Evolutionary conservation across 306 rosid genomes (phyloP).

Genomic region (Lithocarpus polystachyus): DNA sequence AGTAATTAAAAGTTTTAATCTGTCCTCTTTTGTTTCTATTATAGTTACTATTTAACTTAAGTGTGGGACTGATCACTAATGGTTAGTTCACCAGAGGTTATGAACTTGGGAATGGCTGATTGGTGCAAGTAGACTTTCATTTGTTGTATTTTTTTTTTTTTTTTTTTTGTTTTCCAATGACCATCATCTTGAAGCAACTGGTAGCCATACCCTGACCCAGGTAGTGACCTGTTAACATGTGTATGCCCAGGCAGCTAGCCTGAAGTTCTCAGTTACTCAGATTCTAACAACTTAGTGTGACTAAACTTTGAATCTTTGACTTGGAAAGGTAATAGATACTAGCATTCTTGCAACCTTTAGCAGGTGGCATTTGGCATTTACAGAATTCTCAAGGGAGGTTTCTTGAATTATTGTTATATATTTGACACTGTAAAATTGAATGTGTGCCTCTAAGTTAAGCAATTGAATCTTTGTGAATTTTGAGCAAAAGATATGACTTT

Average conservation of each 20-base stretch:
- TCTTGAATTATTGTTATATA: not conserved
- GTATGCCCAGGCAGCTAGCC: not conserved
- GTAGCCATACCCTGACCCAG: not conserved
- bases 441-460: constrained; percentile 4
- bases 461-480: constrained; percentile 9
- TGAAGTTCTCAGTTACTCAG: not conserved
- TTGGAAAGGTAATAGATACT: not conserved
- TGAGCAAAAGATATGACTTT: constrained; percentile 4
- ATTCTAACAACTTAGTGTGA: not conserved
- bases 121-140: not conserved
- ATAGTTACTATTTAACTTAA: not conserved
- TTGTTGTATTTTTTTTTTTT: not conserved
- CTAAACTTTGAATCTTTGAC: not conserved
- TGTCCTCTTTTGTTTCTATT: not conserved
- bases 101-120: not conserved
- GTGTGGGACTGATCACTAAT: not conserved
- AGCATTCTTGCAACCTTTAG: constrained; percentile 15
- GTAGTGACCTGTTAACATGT: not conserved
- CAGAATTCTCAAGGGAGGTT: constrained; percentile 3
- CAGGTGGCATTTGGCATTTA: not conserved
- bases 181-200: not conserved
- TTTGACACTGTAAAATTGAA: constrained; percentile 12
- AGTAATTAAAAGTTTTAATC: not conserved
- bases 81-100: not conserved
- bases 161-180: not conserved